Evolutionary conservation across 1,284 basidiomycete species (phyloP).

Genomic region (Apiotrichum brassicae): DNA sequence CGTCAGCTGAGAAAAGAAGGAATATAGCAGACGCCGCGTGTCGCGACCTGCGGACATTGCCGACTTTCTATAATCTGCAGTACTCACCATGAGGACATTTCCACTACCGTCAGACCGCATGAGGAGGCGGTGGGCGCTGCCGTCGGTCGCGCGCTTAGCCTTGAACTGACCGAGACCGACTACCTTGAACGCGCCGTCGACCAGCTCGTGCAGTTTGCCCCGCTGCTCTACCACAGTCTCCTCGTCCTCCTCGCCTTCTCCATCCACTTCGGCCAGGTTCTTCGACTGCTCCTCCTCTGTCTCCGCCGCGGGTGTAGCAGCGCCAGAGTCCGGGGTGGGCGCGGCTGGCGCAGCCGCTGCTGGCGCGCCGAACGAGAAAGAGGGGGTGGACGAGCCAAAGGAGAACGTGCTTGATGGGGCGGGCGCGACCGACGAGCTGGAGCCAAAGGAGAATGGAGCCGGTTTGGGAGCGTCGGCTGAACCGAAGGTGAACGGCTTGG

Average conservation of each 20-base stretch:
- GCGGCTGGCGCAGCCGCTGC: background rate
- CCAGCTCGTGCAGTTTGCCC: conserved; percentile 60
- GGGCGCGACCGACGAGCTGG: conserved; percentile 3
- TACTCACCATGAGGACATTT: conserved; percentile 38
- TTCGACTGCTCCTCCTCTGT: conserved; percentile 22
- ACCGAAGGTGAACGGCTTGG: conserved; percentile 25
- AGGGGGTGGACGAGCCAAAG: conserved; percentile 7
- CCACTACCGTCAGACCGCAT: conserved; percentile 42
- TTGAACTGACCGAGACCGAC: conserved; percentile 37
- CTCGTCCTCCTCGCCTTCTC: conserved; percentile 64
- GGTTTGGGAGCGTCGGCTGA: conserved; percentile 16
- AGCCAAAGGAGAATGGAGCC: conserved; percentile 19
- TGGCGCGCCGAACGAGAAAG: conserved; percentile 19
- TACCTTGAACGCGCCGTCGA: conserved; percentile 45
- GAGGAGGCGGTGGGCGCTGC: conserved; percentile 35
- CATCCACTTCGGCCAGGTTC: conserved; percentile 34
- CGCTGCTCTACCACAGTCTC: conserved; percentile 59
- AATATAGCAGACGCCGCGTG: no score
- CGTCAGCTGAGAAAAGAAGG: no score
- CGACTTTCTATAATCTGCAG: no score
- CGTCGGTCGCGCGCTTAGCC: conserved; percentile 34
- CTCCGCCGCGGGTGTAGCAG: conserved; percentile 4
- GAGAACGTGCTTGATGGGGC: conserved; percentile 12
- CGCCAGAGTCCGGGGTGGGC: conserved; percentile 7
- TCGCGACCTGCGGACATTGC: no score